Base-by-base conservation (phyloP, 2,329 filamentous ascomycete genomes). In the Curvularia eragrostidis region DNA sequence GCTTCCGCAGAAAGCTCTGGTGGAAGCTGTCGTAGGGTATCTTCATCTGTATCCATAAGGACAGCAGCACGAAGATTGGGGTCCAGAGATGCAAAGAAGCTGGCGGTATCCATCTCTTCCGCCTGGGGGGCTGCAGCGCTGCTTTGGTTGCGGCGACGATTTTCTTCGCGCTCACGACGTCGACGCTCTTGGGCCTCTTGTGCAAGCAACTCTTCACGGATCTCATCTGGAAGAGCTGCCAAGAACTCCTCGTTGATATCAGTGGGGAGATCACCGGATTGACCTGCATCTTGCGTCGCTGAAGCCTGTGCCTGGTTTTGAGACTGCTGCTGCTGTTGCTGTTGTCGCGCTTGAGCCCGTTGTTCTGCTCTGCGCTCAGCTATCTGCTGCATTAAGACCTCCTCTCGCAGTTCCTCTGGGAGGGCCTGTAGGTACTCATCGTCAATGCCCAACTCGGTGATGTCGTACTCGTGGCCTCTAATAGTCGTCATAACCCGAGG, bases 381-480 rank as follows among this genome's bases (percentile, higher is more conserved):
- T 62, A 97, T 86, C 58, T 96, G 93, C 61, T 93, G 89, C 75
- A 96, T 92, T 64, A 99, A 91, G 48, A 99, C 95, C 74, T 99
- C 95, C 76, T 98, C 94, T 44, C 95, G 86, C 72, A 98, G 88
- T 60, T 99, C 96, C 68, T 99, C 95, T 0, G 95, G 95, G n/a
- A 99, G 81, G n/a, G 94, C 96, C 58, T 95, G 91, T 6, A 99
- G 86, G 77, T 97, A 99, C 55, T 96, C 93, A 15, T 90, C 86
- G 73, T 99, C 95, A 67, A 99, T 98, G 48, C 94, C 93, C 61
- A 99, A 84, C 59, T 91, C 91, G 0, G 95, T 99, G 48, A 99
- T 95, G 75, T 99, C 95, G 52, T 96, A 86, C 69, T 95, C 88
- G 62, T 91, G 90, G 24, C 93, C 94, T 59, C 93, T 84, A 52